phyloP scores from a whole-genome alignment of 192 early-diverging fungal species.

The Glomus cerebriforme region DNA sequence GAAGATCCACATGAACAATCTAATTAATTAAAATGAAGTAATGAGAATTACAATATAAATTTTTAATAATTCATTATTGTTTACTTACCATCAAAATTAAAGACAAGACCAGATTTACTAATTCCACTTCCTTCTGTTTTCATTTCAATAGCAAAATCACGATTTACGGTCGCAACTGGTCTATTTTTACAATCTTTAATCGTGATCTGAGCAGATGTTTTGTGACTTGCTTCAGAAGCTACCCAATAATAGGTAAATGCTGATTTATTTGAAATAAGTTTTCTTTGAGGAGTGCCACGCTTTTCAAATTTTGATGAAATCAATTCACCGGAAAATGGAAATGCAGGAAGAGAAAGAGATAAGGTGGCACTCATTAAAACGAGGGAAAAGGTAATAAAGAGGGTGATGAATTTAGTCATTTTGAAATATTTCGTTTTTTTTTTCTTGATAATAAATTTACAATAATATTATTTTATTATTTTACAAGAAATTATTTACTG shows the following conservation, averaged over 20 bases:
- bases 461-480: too few species aligned
- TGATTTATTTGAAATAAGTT: neutral
- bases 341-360: neutral
- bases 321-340: too few species aligned
- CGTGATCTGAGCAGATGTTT: neutral
- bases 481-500: too few species aligned
- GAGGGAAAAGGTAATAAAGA: neutral
- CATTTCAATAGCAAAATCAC: neutral
- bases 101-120: neutral
- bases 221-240: neutral
- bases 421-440: neutral
- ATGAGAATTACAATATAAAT: neutral
- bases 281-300: neutral
- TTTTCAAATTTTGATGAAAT: neutral
- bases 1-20: constrained; percentile 6
- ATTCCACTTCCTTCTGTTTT: constrained; percentile 7
- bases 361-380: neutral
- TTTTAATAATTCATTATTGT: neutral
- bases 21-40: neutral
- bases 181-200: neutral
- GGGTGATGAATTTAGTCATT: neutral
- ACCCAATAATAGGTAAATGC: constrained; percentile 28
- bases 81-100: constrained; percentile 18
- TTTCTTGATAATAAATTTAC: neutral
- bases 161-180: neutral